These are phyloP conservation scores for Fragaria iinumae DNA, from an alignment of 306 rosid species.

Conservation along the genomic window DNA sequence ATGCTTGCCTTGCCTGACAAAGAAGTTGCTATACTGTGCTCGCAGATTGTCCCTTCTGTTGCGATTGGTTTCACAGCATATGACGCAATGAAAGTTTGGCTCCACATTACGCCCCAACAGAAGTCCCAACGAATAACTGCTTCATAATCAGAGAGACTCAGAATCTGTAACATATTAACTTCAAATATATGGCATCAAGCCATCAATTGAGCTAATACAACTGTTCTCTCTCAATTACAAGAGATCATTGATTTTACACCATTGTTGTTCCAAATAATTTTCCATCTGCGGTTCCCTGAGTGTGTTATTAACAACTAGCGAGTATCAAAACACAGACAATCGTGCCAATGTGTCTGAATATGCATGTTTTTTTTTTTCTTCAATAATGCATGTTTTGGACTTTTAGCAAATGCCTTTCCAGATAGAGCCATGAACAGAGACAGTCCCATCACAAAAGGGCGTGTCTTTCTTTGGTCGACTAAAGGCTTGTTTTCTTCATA, in stretches of 20 bases:
- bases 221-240: background rate
- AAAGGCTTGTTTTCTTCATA: background rate
- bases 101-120: slow-evolving; percentile 64
- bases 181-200: background rate
- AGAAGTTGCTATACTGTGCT: background rate
- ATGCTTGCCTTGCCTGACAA: background rate
- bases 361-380: background rate
- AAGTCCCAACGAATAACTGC: slow-evolving; percentile 51
- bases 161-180: background rate
- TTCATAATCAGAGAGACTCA: slow-evolving; percentile 20
- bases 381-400: background rate
- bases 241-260: background rate
- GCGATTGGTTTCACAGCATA: slow-evolving; percentile 88
- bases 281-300: background rate
- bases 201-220: background rate
- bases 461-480: background rate
- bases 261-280: background rate
- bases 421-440: background rate
- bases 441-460: background rate
- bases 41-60: slow-evolving; percentile 91
- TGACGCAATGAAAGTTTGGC: slow-evolving; percentile 80
- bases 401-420: background rate
- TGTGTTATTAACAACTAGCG: background rate
- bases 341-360: background rate
- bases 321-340: background rate